phyloP scores from a whole-genome alignment of 768 basidiomycete genomes.

The Pholiota molesta region DNA sequence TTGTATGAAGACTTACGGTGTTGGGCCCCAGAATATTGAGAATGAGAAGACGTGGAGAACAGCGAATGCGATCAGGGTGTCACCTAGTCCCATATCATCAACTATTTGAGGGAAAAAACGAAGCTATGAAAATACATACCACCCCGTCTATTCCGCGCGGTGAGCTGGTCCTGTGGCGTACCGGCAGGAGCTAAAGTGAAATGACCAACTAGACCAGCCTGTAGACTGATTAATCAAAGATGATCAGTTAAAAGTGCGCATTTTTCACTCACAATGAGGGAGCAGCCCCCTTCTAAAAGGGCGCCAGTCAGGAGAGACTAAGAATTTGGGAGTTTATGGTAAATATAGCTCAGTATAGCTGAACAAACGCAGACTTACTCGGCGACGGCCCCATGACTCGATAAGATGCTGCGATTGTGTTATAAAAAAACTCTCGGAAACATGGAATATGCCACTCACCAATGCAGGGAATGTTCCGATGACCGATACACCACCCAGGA shows the following conservation, averaged over 20 bases:
- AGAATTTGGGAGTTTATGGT: neutral
- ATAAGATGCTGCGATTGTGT: slow-evolving; percentile 49
- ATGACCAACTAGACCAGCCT: slow-evolving; percentile 77
- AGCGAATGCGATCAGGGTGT: slow-evolving; percentile 73
- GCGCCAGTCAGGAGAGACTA: slow-evolving; percentile 72
- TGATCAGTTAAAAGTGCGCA: neutral
- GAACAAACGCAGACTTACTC: slow-evolving; percentile 35
- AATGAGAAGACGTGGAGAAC: slow-evolving; percentile 76
- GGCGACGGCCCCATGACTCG: slow-evolving; percentile 75
- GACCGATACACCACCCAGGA: slow-evolving; percentile 76
- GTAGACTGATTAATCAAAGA: neutral
- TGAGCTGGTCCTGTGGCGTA: slow-evolving; percentile 50
- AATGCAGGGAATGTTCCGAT: slow-evolving; percentile 73
- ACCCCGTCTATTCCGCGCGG: slow-evolving; percentile 58
- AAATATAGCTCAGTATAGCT: neutral
- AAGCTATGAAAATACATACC: slow-evolving; percentile 26
- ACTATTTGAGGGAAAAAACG: neutral
- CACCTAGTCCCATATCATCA: slow-evolving; percentile 37
- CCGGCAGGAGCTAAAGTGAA: slow-evolving; percentile 58
- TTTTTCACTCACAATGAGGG: slow-evolving; percentile 52
- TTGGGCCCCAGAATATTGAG: slow-evolving; percentile 78
- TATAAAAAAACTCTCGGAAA: neutral
- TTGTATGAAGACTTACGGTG: slow-evolving; percentile 41
- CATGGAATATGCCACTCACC: slow-evolving; percentile 29
- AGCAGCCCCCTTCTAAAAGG: slow-evolving; percentile 58